A percentile compares a stretch with the other conserved stretches of the same genome.
Evolutionary conservation across 495 filamentous ascomycete genomes (phyloP).

Genomic region (Trichoderma asperelloides): DNA sequence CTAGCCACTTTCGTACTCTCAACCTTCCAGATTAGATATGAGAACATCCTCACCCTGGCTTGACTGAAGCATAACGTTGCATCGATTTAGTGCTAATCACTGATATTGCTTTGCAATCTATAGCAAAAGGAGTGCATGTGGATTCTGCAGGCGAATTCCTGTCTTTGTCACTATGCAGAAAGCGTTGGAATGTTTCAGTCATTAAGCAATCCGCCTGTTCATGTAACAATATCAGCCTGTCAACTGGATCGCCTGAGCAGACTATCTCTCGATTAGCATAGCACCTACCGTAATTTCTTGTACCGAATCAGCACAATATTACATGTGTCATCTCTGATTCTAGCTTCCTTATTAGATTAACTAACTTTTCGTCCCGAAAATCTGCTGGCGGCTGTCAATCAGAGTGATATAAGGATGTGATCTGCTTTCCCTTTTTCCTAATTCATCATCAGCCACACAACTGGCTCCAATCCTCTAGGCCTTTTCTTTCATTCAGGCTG

Average conservation of each 20-base stretch:
- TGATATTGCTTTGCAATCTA: background rate
- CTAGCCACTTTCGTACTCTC: background rate
- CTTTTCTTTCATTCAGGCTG: background rate
- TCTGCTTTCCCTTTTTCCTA: background rate
- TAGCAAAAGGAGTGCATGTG: background rate
- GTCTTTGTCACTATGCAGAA: background rate
- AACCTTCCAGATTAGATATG: background rate
- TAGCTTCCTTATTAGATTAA: background rate
- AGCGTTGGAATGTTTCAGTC: background rate
- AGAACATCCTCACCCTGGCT: background rate
- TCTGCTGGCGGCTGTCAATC: background rate
- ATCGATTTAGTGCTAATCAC: background rate
- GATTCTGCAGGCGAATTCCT: background rate
- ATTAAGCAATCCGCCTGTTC: background rate
- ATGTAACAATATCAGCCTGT: slow-evolving; percentile 1
- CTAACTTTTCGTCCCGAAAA: background rate
- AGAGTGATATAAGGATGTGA: background rate
- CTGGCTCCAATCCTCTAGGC: background rate
- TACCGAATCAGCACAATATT: background rate
- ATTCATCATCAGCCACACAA: background rate
- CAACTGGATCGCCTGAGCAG: background rate
- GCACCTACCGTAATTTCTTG: background rate
- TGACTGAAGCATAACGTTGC: background rate
- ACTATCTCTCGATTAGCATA: background rate
- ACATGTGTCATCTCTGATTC: background rate